Evolutionary conservation across 495 filamentous ascomycete species (phyloP).

Genomic region (Penicillium flavigenum): DNA sequence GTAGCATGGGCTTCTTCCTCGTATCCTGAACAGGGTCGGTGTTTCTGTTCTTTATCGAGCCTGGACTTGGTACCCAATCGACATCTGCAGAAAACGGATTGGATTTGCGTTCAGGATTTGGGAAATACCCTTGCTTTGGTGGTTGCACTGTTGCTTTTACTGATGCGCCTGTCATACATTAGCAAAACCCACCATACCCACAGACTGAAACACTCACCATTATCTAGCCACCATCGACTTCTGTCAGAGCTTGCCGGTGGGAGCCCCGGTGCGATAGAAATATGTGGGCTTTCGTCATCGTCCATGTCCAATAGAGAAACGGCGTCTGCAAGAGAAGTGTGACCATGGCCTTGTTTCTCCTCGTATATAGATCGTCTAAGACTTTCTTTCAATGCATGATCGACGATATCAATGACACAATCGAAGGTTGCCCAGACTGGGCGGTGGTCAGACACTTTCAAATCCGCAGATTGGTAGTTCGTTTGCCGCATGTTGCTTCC

Average conservation of each 20-base stretch:
- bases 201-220: conserved; percentile 46
- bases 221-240: conserved; percentile 93
- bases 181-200: conserved; percentile 10
- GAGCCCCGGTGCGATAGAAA: conserved; percentile 73
- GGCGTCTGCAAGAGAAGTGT: conserved; percentile 32
- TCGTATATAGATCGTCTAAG: conserved; percentile 72
- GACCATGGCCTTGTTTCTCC: conserved; percentile 60
- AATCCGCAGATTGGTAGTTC: conserved; percentile 71
- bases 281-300: conserved; percentile 73
- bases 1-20: conserved; percentile 17
- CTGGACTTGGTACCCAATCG: conserved; percentile 63
- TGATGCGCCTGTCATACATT: conserved; percentile 55
- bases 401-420: conserved; percentile 73
- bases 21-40: not conserved
- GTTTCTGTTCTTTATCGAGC: conserved; percentile 5
- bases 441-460: conserved; percentile 89
- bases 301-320: conserved; percentile 58
- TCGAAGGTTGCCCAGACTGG: conserved; percentile 89
- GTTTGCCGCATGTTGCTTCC: conserved; percentile 79
- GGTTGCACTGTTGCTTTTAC: conserved; percentile 69
- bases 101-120: conserved; percentile 69
- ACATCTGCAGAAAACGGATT: conserved; percentile 75
- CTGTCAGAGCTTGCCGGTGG: conserved; percentile 88
- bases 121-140: conserved; percentile 56
- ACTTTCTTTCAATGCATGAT: conserved; percentile 67